Evolutionary conservation across 2,329 filamentous ascomycete species (phyloP), one percentile per base, ranked within the genome.

Genomic region (Clathrospora elynae): DNA sequence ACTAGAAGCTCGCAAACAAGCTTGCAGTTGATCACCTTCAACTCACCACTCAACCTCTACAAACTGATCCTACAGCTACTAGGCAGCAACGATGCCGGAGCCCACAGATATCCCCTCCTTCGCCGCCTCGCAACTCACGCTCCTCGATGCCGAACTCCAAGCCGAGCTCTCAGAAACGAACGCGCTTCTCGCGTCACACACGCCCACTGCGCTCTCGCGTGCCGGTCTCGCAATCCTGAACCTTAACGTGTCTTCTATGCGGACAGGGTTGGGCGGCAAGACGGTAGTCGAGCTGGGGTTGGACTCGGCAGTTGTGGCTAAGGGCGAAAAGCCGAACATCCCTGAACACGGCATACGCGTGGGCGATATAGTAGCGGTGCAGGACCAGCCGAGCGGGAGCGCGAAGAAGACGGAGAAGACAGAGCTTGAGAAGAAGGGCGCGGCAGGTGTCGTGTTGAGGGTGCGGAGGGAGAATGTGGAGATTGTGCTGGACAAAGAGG

Each of bases 191-290:
- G 78, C 82, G 30, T 80, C 79, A 31, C 82, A 87, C 67, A 83
- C 84, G 33, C 88, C 89, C 4, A 74, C 79, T 0, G 77, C 81
- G 1, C 82, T 95, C 9, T 82, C 88, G 63, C 83, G 86, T 45
- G 87, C 87, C 5, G 89, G 89, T n/a, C 78, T 90, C 26, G 89
- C 89, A 20, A 77, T 93, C 58, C 82, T 84, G 11, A 92, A 91
- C 69, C 81, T 97, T 6, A 74, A 81, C 20, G 75, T 95, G 22
- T 76, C 80, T 8, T 85, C 87, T 12, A 87, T 88, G 64, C 85
- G 91, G 19, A 99, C 93, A 0, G 93, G 93, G 0, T 77, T 96
- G 24, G 93, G 91, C 11, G 93, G 93, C n/a, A 88, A 90, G 53
- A 90, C 88, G 0, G 86, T 99, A 2, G 75, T 96, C 3, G 91